Percentiles rank a stretch among this genome's conserved stretches.
These are phyloP conservation scores for Persicaria tinctoria DNA, from an alignment of 148 eudicot species.

Conservation along the genomic window DNA sequence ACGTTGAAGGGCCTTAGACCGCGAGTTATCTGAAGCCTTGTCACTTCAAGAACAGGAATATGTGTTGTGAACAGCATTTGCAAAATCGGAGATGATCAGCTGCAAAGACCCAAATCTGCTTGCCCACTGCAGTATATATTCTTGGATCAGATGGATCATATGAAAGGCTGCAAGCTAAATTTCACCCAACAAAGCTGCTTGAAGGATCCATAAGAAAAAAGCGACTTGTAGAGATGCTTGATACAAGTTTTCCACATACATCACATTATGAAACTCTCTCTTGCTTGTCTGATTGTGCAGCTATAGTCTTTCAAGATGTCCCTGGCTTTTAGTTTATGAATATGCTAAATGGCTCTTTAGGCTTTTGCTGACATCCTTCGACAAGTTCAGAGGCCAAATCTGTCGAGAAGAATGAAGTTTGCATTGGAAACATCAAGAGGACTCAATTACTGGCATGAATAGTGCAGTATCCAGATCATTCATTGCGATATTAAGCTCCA, in stretches of 20 bases:
- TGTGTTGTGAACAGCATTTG: slow-evolving; percentile 60
- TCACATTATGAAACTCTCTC: slow-evolving; percentile 21
- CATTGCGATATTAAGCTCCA: slow-evolving; percentile 66
- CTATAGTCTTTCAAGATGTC: slow-evolving; percentile 12
- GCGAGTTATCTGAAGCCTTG: slow-evolving; percentile 29
- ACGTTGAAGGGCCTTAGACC: slow-evolving; percentile 17
- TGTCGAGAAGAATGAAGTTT: slow-evolving; percentile 21
- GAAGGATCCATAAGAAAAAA: neutral
- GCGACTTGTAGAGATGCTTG: slow-evolving; percentile 4
- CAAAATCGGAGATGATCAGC: slow-evolving; percentile 15
- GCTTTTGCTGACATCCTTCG: slow-evolving; percentile 19
- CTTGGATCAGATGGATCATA: slow-evolving; percentile 29
- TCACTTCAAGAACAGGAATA: slow-evolving; percentile 23
- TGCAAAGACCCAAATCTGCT: slow-evolving; percentile 29
- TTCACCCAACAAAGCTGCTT: slow-evolving; percentile 23
- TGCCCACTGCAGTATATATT: slow-evolving; percentile 37
- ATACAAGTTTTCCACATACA: slow-evolving; percentile 23
- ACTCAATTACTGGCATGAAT: slow-evolving; percentile 43
- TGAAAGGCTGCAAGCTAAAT: slow-evolving; percentile 39
- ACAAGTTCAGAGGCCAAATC: slow-evolving; percentile 13
- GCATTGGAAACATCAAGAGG: slow-evolving; percentile 33
- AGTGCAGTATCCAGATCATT: too few species aligned
- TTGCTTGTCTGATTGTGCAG: slow-evolving; percentile 44
- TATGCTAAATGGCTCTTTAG: slow-evolving; percentile 30
- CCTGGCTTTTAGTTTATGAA: slow-evolving; percentile 27